Evolutionary conservation across 2,329 filamentous ascomycete species (phyloP), one percentile per base, ranked within the genome.

Genomic region (Claviceps spartinae): DNA sequence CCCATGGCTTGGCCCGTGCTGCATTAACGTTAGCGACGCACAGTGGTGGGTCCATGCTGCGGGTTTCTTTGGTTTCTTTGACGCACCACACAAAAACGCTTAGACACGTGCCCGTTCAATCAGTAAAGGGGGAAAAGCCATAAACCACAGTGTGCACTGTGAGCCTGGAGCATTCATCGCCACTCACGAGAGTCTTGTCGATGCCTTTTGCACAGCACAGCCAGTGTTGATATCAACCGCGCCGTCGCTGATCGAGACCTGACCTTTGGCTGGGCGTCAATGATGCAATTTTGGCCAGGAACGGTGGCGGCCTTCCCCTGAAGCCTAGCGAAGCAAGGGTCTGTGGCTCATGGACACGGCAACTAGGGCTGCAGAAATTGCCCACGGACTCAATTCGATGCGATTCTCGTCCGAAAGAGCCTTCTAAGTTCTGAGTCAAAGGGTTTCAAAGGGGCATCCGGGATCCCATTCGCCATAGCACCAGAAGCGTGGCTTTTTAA

Each of bases 41-140:
- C 36, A 49, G 47, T 34, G 30, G 58, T 61, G 58, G 60, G 59
- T 45, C 54, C 56, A 59, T 57, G 5, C 60, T 60, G 52, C 56
- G 54, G 56, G 54, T 49, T 54, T 50, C 54, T 50, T 51, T 45
- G 56, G 54, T 49, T 54, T 50, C 54, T 50, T 51, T 45, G 42
- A 55, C 57, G 34, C 24, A 16, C 30, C 18, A 43, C 41, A 22
- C 11, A 18, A 41, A 16, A 41, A 16, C 9, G n/a, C 38, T 18
- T 18, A 41, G 16, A 7, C 16, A 16, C 14, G 6, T 30, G 18
- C 26, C 8, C 3, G 9, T 34, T 34, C 3, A 30, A 30, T 3
- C 8, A 8, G 26, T 30, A 34, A 34, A 11, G 30, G 30, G 30
- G 30, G 30, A 11, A 34, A 34, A 4, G 30, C 30, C 30, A 11